Evolutionary conservation across 2,329 filamentous ascomycete genomes (phyloP).

Genomic region (Decorospora gaudefroyi): DNA sequence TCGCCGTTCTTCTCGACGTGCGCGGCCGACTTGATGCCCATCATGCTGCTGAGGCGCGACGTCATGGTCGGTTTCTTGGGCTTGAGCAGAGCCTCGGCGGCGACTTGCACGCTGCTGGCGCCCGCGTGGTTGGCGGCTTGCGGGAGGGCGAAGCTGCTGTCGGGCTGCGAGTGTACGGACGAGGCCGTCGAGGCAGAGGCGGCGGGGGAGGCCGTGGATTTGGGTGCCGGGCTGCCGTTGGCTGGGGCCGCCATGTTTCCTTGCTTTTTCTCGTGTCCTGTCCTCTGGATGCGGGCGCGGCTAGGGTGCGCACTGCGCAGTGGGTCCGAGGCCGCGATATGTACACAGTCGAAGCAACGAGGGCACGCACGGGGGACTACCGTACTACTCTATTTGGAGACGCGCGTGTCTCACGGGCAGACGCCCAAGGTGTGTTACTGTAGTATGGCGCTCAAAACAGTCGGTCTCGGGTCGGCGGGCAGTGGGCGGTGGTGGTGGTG

Average conservation of each 20-base stretch:
- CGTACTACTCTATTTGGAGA: slow-evolving; percentile 31
- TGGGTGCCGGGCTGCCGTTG: slow-evolving; percentile 34
- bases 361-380: slow-evolving; percentile 22
- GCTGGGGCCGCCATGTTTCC: slow-evolving; percentile 43
- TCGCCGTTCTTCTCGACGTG: slow-evolving; percentile 38
- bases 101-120: slow-evolving; percentile 36
- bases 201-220: slow-evolving; percentile 39
- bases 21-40: slow-evolving; percentile 40
- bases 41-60: slow-evolving; percentile 50
- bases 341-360: too few species aligned
- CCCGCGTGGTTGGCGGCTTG: slow-evolving; percentile 34
- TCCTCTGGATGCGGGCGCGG: slow-evolving; percentile 15
- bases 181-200: slow-evolving; percentile 45
- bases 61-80: slow-evolving; percentile 51
- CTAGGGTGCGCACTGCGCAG: slow-evolving; percentile 12
- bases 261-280: slow-evolving; percentile 14
- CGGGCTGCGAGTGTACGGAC: slow-evolving; percentile 46
- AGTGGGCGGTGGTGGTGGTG: slow-evolving; percentile 33
- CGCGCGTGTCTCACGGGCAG: slow-evolving; percentile 49
- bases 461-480: slow-evolving; percentile 38
- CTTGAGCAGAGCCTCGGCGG: slow-evolving; percentile 42
- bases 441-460: slow-evolving; percentile 46
- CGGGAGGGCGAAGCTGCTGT: slow-evolving; percentile 34
- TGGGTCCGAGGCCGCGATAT: too few species aligned
- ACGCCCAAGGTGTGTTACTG: slow-evolving; percentile 45